These are phyloP conservation scores for Zygotorulaspora florentina DNA, from an alignment of 805 yeast genomes.

Conservation along the genomic window DNA sequence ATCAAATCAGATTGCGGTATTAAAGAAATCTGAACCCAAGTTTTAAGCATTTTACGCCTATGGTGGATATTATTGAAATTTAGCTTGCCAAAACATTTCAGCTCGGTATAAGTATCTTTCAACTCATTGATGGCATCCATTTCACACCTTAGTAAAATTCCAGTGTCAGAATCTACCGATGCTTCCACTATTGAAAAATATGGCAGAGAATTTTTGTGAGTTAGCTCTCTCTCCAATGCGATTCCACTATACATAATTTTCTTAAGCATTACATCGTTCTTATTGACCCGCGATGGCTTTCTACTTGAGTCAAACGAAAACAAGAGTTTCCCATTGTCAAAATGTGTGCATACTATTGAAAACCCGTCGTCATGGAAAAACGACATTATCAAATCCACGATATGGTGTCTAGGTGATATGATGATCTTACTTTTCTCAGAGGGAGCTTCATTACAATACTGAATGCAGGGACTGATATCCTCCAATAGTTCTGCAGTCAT, in stretches of 20 bases:
- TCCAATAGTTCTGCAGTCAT: slow-evolving; percentile 22
- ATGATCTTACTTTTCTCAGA: slow-evolving; percentile 14
- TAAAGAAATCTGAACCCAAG: slow-evolving; percentile 33
- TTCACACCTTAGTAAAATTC: slow-evolving; percentile 32
- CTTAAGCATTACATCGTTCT: slow-evolving; percentile 10
- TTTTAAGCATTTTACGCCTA: slow-evolving; percentile 29
- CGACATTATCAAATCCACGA: slow-evolving; percentile 27
- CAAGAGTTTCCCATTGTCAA: slow-evolving; percentile 19
- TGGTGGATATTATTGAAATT: slow-evolving; percentile 23
- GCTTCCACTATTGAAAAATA: slow-evolving; percentile 28
- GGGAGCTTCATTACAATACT: slow-evolving; percentile 16
- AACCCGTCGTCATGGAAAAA: slow-evolving; percentile 17
- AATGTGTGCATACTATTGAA: slow-evolving; percentile 16
- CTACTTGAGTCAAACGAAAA: slow-evolving; percentile 18
- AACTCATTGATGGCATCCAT: slow-evolving; percentile 29
- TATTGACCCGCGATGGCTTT: slow-evolving; percentile 9
- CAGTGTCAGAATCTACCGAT: slow-evolving; percentile 15
- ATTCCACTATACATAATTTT: slow-evolving; percentile 31
- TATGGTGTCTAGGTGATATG: slow-evolving; percentile 31
- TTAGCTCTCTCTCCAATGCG: slow-evolving; percentile 29
- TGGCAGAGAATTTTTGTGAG: slow-evolving; percentile 8
- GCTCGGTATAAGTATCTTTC: slow-evolving; percentile 25
- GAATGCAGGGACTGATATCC: slow-evolving; percentile 20
- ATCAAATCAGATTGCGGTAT: slow-evolving; percentile 28
- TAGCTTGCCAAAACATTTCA: slow-evolving; percentile 29